Evolutionary conservation across 2,329 filamentous ascomycete genomes (phyloP).

Genomic region (Ophiostoma himal-ulmi): DNA sequence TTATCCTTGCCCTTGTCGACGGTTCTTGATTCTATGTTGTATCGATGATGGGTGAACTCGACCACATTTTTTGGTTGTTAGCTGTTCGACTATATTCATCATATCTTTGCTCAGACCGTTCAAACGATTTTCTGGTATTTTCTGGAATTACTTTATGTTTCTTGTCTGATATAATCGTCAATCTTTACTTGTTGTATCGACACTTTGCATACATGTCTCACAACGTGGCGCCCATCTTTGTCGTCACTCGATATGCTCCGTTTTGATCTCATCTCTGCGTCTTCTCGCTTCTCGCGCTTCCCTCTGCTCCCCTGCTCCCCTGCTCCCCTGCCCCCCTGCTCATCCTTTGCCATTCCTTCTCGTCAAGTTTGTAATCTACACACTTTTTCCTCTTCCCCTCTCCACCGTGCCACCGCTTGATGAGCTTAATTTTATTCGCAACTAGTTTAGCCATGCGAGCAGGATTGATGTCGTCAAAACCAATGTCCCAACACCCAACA

Average conservation of each 20-base stretch:
- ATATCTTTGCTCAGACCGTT: too few relatives aligned
- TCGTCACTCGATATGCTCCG: not conserved
- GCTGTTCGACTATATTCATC: too few relatives aligned
- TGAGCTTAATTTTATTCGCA: conserved; percentile 10
- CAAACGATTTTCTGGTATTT: not conserved
- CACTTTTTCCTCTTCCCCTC: conserved; percentile 8
- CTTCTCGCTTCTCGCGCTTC: not conserved
- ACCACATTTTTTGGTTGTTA: too few relatives aligned
- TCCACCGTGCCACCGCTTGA: conserved; percentile 10
- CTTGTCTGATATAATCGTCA: not conserved
- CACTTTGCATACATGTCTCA: not conserved
- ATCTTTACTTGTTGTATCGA: not conserved
- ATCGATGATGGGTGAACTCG: too few relatives aligned
- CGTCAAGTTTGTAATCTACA: not conserved
- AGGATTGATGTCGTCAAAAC: not conserved
- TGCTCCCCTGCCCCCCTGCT: too few relatives aligned
- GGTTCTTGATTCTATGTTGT: not conserved
- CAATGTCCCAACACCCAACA: not conserved
- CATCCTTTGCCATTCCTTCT: not conserved
- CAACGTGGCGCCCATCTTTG: not conserved
- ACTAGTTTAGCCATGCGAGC: not conserved
- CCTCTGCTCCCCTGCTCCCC: too few relatives aligned
- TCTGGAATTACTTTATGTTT: not conserved
- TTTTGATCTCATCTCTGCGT: not conserved
- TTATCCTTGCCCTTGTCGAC: not conserved